Base-by-base conservation (phyloP, 2,329 filamentous ascomycete species). In the Ophiostoma ips region DNA sequence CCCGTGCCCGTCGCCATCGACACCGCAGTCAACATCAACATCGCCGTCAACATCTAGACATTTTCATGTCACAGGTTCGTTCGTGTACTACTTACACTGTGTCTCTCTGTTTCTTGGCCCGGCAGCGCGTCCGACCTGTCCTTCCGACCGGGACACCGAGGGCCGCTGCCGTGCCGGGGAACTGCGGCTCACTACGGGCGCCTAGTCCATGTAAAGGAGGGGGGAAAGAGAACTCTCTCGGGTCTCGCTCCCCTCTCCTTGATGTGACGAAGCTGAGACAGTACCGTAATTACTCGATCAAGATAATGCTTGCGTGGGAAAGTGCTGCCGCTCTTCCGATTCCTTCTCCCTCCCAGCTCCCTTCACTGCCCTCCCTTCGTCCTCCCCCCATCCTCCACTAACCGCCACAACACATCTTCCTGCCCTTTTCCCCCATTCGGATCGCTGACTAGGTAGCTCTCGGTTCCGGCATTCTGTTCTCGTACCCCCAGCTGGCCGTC, bases 251-350 rank as follows among this genome's bases (percentile, higher is more conserved):
- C n/a, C n/a, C 30, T 35, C n/a, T 21, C n/a, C 24, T 49, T 28
- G 51, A 57, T 60, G 63, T 68, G 62, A 77, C 71, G 77, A 88
- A 78, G 86, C 86, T 90, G 86, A 92, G 86, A 90, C 83, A 81
- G 83, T 79, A 92, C 86, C 85, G 86, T 89, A 73, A 84, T 75
- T 81, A 90, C 85, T 90, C 85, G 86, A 92, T 86, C 86, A 92
- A 92, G 86, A 86, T 90, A 92, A 90, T 88, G 83, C 86, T 92
- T 92, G 86, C 86, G 86, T 90, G 86, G 82, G 84, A 90, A 89
- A 76, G 86, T 90, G 85, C 84, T 89, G 85, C 85, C 85, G 84
- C 84, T 87, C 79, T 55, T 55, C 51, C 50, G 50, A 53, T 33
- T 34, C 19, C 38, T 35, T 38, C 41, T 34, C 46, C 28, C 13